Evolutionary conservation across 129 eudicot genomes (phyloP), one percentile per base, ranked within the genome.

Genomic region (Flaveria bidentis): DNA sequence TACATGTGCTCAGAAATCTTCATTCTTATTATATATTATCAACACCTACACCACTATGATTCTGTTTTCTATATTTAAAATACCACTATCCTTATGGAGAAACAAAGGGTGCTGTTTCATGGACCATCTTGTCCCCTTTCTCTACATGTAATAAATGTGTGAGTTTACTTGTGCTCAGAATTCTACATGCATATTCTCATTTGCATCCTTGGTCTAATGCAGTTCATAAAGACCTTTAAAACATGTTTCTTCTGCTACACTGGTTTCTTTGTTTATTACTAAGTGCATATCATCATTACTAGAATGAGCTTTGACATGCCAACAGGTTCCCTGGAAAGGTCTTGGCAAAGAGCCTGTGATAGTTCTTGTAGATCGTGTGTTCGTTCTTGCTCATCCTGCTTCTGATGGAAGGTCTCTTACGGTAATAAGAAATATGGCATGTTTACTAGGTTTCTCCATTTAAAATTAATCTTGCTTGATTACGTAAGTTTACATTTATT

Each of bases 291-390:
- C 57, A 16, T 79, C 46, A 16, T 16, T 56, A 15, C 33, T 18
- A 20, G 41, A 72, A 25, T 71, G 65, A 70, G 53, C 17, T 76
- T 76, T 82, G 68, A 58, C 26, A 28, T 51, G 68, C 28, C 62
- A 62, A 60, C 73, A 94, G 99, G 99, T 94, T 71, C 99, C 97
- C 26, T 94, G 99, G 99, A 91, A 91, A 86, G 80, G 99, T 86
- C 97, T 94, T 69, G 99, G 99, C 60, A 94, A 94, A 76, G 99
- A 94, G 86, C 97, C 97, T 63, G 99, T 94, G 69, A 91, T 94
- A 72, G 99, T 94, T 77, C 97, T 94, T 69, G 87, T 94, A 69
- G 99, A 94, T 52, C 96, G 92, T 64, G 93, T 92, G 46, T 89
- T 92, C 65, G 81, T 89, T 79, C 93, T 92, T 72, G 97, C 96